A percentile compares a stretch with the other conserved stretches of the same genome.
These are phyloP conservation scores for Coemansia reversa DNA, from an alignment of 192 early-diverging fungal genomes.

Conservation along the genomic window DNA sequence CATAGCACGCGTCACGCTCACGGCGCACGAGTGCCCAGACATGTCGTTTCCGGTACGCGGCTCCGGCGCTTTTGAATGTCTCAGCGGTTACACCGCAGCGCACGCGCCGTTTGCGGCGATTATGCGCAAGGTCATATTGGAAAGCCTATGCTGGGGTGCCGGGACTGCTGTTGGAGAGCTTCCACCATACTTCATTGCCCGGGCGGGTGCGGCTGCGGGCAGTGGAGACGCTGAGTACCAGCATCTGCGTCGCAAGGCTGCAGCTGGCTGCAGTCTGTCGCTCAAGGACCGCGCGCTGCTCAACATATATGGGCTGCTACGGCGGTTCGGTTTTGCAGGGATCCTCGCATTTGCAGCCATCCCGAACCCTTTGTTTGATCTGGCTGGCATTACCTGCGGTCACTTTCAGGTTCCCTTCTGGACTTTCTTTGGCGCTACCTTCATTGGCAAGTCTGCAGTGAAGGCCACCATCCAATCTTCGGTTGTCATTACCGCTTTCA, in stretches of 20 bases:
- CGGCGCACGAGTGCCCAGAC: conserved; percentile 77
- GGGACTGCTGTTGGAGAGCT: conserved; percentile 93
- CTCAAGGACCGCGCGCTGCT: conserved; percentile 69
- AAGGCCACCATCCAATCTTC: conserved; percentile 83
- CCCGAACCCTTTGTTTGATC: conserved; percentile 96
- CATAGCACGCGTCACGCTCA: conserved; percentile 86
- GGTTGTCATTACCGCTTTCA: conserved; percentile 81
- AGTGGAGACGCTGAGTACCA: conserved; percentile 45
- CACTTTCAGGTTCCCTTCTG: conserved; percentile 87
- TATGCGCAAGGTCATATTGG: conserved; percentile 67
- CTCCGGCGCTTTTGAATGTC: conserved; percentile 56
- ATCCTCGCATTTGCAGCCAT: conserved; percentile 93
- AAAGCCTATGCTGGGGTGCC: conserved; percentile 89
- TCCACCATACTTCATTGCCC: conserved; percentile 92
- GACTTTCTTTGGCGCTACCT: conserved; percentile 95
- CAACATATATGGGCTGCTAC: conserved; percentile 68
- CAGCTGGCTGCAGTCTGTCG: conserved; percentile 45
- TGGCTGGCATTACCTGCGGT: conserved; percentile 94
- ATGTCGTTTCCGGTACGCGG: conserved; percentile 74
- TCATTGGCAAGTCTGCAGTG: conserved; percentile 88
- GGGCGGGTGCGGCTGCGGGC: conserved; percentile 59
- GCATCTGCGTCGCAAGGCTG: conserved; percentile 33
- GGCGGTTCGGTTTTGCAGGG: conserved; percentile 81
- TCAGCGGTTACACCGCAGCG: conserved; percentile 15
- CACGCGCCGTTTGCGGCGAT: conserved; percentile 63